Percentiles rank a stretch among this genome's conserved stretches.
phyloP scores from a whole-genome alignment of 805 yeast species.

The Priceomyces castillae region DNA sequence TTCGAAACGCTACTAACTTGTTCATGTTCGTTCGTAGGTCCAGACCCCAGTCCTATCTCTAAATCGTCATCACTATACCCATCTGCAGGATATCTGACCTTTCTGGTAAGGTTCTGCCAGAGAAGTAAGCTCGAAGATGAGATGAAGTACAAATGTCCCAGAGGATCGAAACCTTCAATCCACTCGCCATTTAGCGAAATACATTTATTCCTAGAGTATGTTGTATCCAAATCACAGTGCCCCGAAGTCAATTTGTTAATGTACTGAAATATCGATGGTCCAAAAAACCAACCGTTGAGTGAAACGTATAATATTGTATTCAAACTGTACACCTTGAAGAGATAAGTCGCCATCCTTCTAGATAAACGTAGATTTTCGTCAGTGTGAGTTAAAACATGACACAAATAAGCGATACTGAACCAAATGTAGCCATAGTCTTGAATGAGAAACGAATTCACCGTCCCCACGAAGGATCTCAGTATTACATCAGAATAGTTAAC shows the following conservation, averaged over 20 bases:
- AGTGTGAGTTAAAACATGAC: slow-evolving; percentile 9
- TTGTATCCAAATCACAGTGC: slow-evolving; percentile 24
- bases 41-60: no score
- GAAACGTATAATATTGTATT: slow-evolving; percentile 10
- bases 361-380: background rate
- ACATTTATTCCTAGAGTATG: slow-evolving; percentile 13
- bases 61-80: no score
- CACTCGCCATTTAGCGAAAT: slow-evolving; percentile 32
- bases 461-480: slow-evolving; percentile 9
- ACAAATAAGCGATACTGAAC: slow-evolving; percentile 23
- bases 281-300: slow-evolving; percentile 32
- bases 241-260: slow-evolving; percentile 39
- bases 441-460: slow-evolving; percentile 22
- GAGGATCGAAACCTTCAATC: slow-evolving; percentile 51
- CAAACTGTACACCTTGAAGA: slow-evolving; percentile 9
- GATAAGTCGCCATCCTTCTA: background rate
- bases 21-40: no score
- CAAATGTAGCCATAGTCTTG: slow-evolving; percentile 28
- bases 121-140: slow-evolving; percentile 42
- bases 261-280: slow-evolving; percentile 32
- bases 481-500: slow-evolving; percentile 13
- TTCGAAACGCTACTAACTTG: no score
- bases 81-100: background rate
- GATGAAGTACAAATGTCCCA: slow-evolving; percentile 52
- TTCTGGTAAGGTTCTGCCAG: slow-evolving; percentile 5